phyloP scores from a whole-genome alignment of 352 stramenopile genomes.

The Phytophthora ramorum region DNA sequence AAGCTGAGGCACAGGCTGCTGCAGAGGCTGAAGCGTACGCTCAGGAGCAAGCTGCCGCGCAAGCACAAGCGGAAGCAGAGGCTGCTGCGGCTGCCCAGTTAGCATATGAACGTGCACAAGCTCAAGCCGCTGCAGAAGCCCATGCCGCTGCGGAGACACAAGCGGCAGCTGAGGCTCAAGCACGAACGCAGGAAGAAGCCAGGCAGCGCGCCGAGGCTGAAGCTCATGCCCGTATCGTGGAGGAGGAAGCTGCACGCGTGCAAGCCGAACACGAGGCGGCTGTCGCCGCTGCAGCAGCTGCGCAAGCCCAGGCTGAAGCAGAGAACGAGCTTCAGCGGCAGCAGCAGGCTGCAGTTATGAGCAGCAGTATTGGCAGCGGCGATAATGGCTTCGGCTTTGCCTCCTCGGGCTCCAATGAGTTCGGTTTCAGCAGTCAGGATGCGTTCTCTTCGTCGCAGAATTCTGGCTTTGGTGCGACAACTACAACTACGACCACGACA shows the following conservation, averaged over 20 bases:
- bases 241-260: conserved; percentile 35
- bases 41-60: conserved; percentile 33
- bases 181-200: conserved; percentile 38
- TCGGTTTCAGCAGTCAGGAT: conserved; percentile 41
- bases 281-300: conserved; percentile 14
- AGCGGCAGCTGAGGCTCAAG: conserved; percentile 31
- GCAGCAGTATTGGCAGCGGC: conserved; percentile 36
- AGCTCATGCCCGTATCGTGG: conserved; percentile 33
- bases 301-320: conserved; percentile 40
- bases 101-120: conserved; percentile 37
- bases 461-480: conserved; percentile 27
- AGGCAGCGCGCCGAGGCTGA: conserved; percentile 32
- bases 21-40: conserved; percentile 28
- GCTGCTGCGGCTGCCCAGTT: conserved; percentile 20
- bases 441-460: conserved; percentile 37
- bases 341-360: conserved; percentile 35
- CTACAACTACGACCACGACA: conserved; percentile 30
- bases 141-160: conserved; percentile 29
- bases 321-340: conserved; percentile 37
- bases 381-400: conserved; percentile 31
- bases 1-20: conserved; percentile 38
- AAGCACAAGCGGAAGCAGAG: conserved; percentile 30
- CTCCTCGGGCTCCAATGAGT: conserved; percentile 35
- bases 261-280: conserved; percentile 35
- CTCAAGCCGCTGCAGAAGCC: conserved; percentile 24